These are phyloP conservation scores for Neurospora crassa DNA, from an alignment of 2,329 filamentous ascomycete genomes.

Conservation along the genomic window DNA sequence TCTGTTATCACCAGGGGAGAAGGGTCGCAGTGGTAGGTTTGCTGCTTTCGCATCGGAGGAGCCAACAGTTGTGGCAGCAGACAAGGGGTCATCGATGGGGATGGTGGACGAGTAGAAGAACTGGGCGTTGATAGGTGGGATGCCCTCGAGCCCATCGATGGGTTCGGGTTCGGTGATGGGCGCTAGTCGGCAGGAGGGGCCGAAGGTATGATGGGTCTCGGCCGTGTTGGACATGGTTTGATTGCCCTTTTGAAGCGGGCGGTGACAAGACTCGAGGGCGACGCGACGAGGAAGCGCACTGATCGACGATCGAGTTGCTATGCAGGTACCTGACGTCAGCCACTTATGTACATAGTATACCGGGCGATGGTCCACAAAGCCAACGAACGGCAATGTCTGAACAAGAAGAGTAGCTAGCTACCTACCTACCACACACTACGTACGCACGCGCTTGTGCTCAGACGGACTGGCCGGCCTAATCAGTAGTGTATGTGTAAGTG, in stretches of 20 bases:
- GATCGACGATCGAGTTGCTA: not conserved
- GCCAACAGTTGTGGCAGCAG: slow-evolving; percentile 45
- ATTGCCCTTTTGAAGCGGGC: not conserved
- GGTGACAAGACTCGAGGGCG: not conserved
- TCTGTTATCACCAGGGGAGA: slow-evolving; percentile 69
- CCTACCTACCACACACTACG: no score
- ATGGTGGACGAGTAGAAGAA: slow-evolving; percentile 81
- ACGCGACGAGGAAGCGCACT: not conserved
- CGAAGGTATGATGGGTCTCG: slow-evolving; percentile 43
- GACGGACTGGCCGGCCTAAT: not conserved
- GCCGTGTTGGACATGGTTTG: not conserved
- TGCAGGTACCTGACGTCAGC: not conserved
- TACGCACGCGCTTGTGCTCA: not conserved
- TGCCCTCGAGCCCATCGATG: slow-evolving; percentile 30
- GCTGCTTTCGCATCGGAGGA: slow-evolving; percentile 40
- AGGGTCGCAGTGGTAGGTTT: slow-evolving; percentile 62
- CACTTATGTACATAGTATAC: not conserved
- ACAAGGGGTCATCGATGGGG: slow-evolving; percentile 83
- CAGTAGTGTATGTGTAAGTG: not conserved
- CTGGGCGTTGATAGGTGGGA: slow-evolving; percentile 55
- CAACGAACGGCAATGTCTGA: no score
- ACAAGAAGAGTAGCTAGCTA: no score
- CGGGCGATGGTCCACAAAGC: not conserved
- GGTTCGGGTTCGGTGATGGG: slow-evolving; percentile 32
- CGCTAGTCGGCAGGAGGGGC: slow-evolving; percentile 47